Evolutionary conservation across 805 yeast genomes (phyloP), one percentile per base, ranked within the genome.

Genomic region (Kodamaea kakaduensis): DNA sequence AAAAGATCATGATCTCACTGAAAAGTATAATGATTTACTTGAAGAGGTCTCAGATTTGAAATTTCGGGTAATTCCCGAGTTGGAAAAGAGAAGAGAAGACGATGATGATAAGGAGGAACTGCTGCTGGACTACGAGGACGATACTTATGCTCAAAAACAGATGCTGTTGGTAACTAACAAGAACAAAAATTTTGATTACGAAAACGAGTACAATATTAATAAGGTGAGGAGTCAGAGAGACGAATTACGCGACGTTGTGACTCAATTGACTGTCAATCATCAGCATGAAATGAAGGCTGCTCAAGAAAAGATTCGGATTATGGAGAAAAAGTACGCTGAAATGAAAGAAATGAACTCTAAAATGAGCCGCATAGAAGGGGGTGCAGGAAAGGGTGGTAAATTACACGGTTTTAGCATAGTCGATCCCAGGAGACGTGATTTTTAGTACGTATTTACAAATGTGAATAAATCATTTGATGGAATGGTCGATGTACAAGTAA

Each of bases 31-130:
- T 26, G 63, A 60, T 25, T 43, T 73, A 17, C 50, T 58, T 26
- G 50, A 48, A 26, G 71, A 69, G 25, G 69, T 71, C 37, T 58
- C 64, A 6, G 64, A 65, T 15, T 56, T 72, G 38, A 69, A 67
- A 38, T 54, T 58, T 31, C 58, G 57, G 3, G 60, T 64, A 0
- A 59, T 77, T 9, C 81, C 82, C 6, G 58, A 58, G 4, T 50
- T 77, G 39, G 67, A 67, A 44, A 30, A 22, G 21, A 31, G 15
- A 23, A 21, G 10, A 26, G 32, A 24, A n/a, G 35, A 34, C 13
- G 21, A 17, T 5, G 12, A 15, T 7, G 29, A 34, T 7, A 21
- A 21, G 9, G 5, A 4, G 6, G 29, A 32, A 19, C 13, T 18
- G 3, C 25, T 10, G 10, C 29, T 30, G 19, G 37, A 34, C 10